Evolutionary conservation across 2,329 filamentous ascomycete species (phyloP).

Genomic region (Scedosporium minutisporum): DNA sequence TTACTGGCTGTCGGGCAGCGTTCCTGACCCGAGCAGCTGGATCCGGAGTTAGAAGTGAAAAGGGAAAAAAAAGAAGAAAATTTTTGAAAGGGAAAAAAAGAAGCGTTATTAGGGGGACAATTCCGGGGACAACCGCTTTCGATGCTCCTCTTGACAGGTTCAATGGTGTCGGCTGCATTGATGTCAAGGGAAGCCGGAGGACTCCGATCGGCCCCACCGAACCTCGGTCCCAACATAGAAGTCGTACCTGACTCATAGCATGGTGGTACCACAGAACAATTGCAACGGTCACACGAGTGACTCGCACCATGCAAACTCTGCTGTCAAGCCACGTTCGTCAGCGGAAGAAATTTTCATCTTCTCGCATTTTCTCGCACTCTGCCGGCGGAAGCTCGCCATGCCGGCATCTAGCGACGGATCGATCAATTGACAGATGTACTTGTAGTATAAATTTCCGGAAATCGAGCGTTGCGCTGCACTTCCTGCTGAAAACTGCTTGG

Average conservation of each 20-base stretch:
- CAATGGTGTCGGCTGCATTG: neutral
- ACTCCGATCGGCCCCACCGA: slow-evolving; percentile 2
- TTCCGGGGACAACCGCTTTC: too few relatives aligned
- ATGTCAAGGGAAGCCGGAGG: neutral
- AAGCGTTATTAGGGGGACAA: too few relatives aligned
- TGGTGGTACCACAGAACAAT: neutral
- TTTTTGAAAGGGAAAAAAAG: neutral
- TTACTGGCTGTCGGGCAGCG: neutral
- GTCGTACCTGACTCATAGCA: neutral
- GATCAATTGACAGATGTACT: too few relatives aligned
- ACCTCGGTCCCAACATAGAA: neutral
- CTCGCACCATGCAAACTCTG: neutral
- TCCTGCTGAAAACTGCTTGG: too few relatives aligned
- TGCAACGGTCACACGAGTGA: neutral
- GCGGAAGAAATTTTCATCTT: neutral
- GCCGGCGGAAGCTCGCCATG: neutral
- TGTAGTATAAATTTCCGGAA: too few relatives aligned
- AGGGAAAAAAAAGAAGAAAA: neutral
- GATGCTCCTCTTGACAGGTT: neutral
- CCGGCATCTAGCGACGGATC: neutral
- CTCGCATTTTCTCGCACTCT: neutral
- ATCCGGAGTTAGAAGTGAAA: neutral
- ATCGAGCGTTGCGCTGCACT: too few relatives aligned
- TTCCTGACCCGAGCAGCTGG: neutral
- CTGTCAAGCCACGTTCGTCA: neutral